A percentile compares a stretch with the other conserved stretches of the same genome.
phyloP scores from a whole-genome alignment of 495 filamentous ascomycete genomes.

The Astrothelium macrocarpum region DNA sequence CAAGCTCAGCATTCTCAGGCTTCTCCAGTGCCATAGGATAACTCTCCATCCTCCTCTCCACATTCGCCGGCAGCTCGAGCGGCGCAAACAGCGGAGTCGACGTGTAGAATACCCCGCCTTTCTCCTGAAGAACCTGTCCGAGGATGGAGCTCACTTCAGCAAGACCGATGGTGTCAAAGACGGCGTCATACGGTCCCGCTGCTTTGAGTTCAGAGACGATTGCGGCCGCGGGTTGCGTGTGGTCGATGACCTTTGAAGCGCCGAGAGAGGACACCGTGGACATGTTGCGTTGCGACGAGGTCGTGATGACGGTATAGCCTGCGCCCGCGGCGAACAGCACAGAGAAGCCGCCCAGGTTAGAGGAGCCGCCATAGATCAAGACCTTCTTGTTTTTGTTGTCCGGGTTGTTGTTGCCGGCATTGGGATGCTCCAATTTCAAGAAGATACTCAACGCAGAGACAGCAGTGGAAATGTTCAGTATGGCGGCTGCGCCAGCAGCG shows the following conservation, averaged over 20 bases:
- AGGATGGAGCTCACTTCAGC: neutral
- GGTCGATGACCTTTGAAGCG: constrained; percentile 19
- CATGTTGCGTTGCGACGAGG: constrained; percentile 27
- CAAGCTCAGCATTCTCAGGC: neutral
- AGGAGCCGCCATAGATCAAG: constrained; percentile 31
- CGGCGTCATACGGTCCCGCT: constrained; percentile 16
- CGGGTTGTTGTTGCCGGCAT: neutral
- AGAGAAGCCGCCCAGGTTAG: constrained; percentile 23
- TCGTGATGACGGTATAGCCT: constrained; percentile 31
- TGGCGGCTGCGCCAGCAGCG: constrained; percentile 11
- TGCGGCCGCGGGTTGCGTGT: constrained; percentile 11
- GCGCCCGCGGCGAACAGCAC: constrained; percentile 24
- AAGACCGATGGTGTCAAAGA: constrained; percentile 1
- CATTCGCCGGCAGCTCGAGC: neutral
- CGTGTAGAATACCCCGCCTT: neutral
- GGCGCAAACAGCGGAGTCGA: neutral
- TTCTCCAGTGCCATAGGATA: neutral
- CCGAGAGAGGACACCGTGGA: constrained; percentile 24
- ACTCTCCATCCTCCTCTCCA: neutral
- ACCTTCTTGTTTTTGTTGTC: constrained; percentile 20
- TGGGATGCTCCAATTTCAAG: constrained; percentile 19
- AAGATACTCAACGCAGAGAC: constrained; percentile 19
- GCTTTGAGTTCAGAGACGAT: constrained; percentile 13
- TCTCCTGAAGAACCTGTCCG: neutral
- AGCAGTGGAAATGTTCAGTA: constrained; percentile 16